phyloP scores from a whole-genome alignment of 768 basidiomycete species.

The Terana coerulea region DNA sequence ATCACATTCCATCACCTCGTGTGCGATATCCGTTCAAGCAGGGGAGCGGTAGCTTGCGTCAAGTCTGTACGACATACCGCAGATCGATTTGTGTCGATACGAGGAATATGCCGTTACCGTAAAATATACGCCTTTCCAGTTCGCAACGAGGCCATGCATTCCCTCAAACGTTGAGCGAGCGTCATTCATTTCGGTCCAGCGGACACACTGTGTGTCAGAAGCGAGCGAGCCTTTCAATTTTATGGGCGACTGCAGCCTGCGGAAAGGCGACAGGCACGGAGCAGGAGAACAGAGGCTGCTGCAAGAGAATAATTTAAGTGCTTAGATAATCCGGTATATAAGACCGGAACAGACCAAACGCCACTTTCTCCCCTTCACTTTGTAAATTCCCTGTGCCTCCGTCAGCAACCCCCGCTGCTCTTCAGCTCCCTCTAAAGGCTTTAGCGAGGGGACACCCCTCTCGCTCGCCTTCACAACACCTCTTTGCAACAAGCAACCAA shows the following conservation, averaged over 20 bases:
- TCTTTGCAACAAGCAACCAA: constrained; percentile 6
- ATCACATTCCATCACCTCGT: constrained; percentile 20
- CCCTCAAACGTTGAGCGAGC: constrained; percentile 8
- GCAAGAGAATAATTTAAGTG: constrained; percentile 2
- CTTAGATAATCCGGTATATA: constrained; percentile 16
- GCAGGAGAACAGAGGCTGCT: neutral
- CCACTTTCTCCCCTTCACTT: constrained; percentile 14
- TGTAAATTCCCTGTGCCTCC: constrained; percentile 16
- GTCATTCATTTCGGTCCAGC: neutral
- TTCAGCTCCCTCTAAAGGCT: constrained; percentile 18
- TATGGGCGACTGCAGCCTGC: neutral
- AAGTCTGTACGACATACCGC: constrained; percentile 8
- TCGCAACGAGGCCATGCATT: constrained; percentile 4
- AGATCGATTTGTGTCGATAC: constrained; percentile 12
- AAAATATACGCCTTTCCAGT: constrained; percentile 2
- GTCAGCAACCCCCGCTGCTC: constrained; percentile 12
- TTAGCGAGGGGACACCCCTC: constrained; percentile 26
- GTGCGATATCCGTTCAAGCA: constrained; percentile 15
- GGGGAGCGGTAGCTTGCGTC: neutral
- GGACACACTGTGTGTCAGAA: neutral
- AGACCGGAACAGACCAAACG: constrained; percentile 4
- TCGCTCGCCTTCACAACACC: constrained; percentile 16
- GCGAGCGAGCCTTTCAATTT: neutral
- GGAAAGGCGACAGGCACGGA: neutral
- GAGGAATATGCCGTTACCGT: constrained; percentile 2